Evolutionary conservation across 768 basidiomycete species (phyloP), one percentile per base, ranked within the genome.

Genomic region (Leccinum uliginosum): DNA sequence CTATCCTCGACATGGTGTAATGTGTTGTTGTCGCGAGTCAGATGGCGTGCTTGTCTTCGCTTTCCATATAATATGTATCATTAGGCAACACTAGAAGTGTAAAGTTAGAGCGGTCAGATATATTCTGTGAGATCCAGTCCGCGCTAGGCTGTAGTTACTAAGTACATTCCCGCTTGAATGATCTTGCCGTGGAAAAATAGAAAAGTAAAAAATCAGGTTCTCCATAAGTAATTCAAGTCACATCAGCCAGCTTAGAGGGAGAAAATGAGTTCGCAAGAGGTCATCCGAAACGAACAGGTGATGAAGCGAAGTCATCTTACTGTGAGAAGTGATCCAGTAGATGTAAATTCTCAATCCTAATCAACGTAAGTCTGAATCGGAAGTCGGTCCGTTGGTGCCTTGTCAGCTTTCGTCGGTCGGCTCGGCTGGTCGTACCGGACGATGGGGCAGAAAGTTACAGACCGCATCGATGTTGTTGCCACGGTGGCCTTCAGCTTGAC

Each of bases 1-100:
- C 66, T 14, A 60, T 70, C 15, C 44, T 69, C 15, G 60, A 67
- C 43, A 65, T 70, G 57, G 64, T 70, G 45, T 69, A 67, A 43
- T 38, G 17, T 17, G 14, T 15, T 34, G 34, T 34, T 38, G 35
- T 17, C 35, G 35, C 3, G 17, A 38, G 3, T 38, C 17, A 17
- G 35, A 17, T 38, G 35, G 35, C 3, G 17, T 38, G 35, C 35
- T 17, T 38, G 17, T 17, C 17, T 38, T 38, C 15, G 7, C 17
- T 38, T 38, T 38, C 35, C 35, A 38, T 38, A 17, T 17, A 17
- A 8, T 38, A 9, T 38, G 15, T 38, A 17, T 17, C 6, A 34
- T 35, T 35, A 35, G 15, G 15, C 15, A 15, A 15, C 8, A 38
- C 17, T 38, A 38, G 35, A 17, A 38, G 3, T 38, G 17, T 5